These are phyloP conservation scores for Aplosporella prunicola DNA, from an alignment of 2,329 filamentous ascomycete genomes.

Conservation along the genomic window DNA sequence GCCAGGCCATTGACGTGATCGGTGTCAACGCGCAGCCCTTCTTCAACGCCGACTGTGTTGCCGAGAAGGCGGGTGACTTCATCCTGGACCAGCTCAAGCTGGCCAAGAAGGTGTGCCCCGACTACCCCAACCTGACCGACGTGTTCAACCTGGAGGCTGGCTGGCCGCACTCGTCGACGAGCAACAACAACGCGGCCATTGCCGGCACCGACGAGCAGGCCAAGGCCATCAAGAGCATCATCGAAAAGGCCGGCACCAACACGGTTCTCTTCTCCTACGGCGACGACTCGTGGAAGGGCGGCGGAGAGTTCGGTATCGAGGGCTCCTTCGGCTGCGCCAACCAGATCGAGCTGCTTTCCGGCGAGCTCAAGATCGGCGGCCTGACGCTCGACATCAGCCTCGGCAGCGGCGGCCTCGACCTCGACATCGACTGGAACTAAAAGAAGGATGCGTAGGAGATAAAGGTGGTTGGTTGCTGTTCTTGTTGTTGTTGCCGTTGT, in stretches of 20 bases:
- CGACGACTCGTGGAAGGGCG: slow-evolving; percentile 73
- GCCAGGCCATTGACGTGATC: slow-evolving; percentile 64
- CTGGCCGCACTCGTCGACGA: slow-evolving; percentile 64
- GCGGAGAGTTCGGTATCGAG: slow-evolving; percentile 64
- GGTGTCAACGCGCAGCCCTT: slow-evolving; percentile 87
- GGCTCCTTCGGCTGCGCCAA: slow-evolving; percentile 63
- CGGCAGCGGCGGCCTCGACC: slow-evolving; percentile 8
- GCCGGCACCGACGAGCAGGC: slow-evolving; percentile 60
- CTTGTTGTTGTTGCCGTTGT: too few species aligned
- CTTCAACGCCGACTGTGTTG: slow-evolving; percentile 67
- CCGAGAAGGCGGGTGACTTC: slow-evolving; percentile 64
- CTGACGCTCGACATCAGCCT: slow-evolving; percentile 7
- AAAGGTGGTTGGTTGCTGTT: not conserved
- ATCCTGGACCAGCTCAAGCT: slow-evolving; percentile 63
- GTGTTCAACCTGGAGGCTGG: slow-evolving; percentile 83
- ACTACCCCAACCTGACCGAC: slow-evolving; percentile 42
- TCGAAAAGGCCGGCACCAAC: slow-evolving; percentile 53
- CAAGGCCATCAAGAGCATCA: slow-evolving; percentile 62
- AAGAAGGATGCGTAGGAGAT: too few species aligned
- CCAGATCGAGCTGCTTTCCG: slow-evolving; percentile 35
- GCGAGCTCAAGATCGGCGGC: slow-evolving; percentile 10
- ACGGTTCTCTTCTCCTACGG: slow-evolving; percentile 73
- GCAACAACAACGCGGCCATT: slow-evolving; percentile 60
- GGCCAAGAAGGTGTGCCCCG: slow-evolving; percentile 60
- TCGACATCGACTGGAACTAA: slow-evolving; percentile 12